phyloP scores from a whole-genome alignment of 2,329 filamentous ascomycete genomes.

The Fusarium buharicum region DNA sequence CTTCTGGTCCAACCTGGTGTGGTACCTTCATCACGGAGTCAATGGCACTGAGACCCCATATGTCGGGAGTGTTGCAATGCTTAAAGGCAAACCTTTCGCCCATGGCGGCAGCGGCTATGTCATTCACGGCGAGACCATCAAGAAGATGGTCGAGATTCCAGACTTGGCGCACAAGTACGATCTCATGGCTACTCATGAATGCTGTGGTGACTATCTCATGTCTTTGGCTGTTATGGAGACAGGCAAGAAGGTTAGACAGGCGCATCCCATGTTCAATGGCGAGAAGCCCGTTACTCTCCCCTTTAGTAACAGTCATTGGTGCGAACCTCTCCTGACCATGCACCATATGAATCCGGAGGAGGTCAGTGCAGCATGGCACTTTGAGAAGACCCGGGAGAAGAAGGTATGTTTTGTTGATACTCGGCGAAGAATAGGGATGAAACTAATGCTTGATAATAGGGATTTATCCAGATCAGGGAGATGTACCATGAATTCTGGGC shows the following conservation, averaged over 20 bases:
- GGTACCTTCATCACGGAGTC: slow-evolving; percentile 58
- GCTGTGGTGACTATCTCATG: slow-evolving; percentile 64
- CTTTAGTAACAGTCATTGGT: slow-evolving; percentile 62
- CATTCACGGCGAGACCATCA: slow-evolving; percentile 63
- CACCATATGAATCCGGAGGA: slow-evolving; percentile 65
- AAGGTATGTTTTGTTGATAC: slow-evolving; percentile 49
- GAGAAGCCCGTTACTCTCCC: slow-evolving; percentile 64
- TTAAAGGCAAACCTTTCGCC: slow-evolving; percentile 60
- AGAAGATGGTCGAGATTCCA: slow-evolving; percentile 57
- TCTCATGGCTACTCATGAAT: slow-evolving; percentile 55
- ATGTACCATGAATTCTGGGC: slow-evolving; percentile 61
- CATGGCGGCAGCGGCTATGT: slow-evolving; percentile 69
- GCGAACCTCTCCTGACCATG: slow-evolving; percentile 67
- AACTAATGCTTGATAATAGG: slow-evolving; percentile 46
- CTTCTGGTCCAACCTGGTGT: slow-evolving; percentile 63
- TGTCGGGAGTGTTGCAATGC: slow-evolving; percentile 62
- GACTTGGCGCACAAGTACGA: slow-evolving; percentile 60
- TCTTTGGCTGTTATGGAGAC: slow-evolving; percentile 60
- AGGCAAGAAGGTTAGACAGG: slow-evolving; percentile 55
- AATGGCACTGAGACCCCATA: slow-evolving; percentile 59
- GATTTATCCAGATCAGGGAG: slow-evolving; percentile 59
- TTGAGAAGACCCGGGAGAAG: slow-evolving; percentile 60
- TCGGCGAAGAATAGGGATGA: not conserved
- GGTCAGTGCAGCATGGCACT: slow-evolving; percentile 63
- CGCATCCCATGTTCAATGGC: slow-evolving; percentile 65